Base-by-base conservation (phyloP, 176 grass and related monocot species). In the Carex cristatella region DNA sequence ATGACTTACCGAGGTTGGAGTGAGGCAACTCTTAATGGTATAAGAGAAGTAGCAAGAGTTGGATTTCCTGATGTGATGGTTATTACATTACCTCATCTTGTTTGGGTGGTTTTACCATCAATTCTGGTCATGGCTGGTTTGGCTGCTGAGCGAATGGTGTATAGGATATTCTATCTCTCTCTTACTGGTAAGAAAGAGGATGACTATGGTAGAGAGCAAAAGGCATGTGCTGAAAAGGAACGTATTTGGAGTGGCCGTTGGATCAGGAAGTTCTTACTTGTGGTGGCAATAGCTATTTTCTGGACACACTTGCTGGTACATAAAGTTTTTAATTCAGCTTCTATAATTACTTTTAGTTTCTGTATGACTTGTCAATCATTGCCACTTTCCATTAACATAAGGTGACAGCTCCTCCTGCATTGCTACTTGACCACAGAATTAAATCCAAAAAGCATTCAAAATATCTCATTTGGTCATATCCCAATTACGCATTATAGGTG, bases 171-270 rank as follows among this genome's bases (percentile, higher is more conserved):
- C 82, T 95, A 80, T 81, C 87, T 98, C 68, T 93, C 88, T 85
- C 88, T 78, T 9, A 93, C 95, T 61, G 95, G 95, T 55, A 98
- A 98, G 53, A 98, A 98, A 69, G 89, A 93, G 89, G 95, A 98
- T 84, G 91, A 94, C 84, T 44, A 66, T 78, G 85, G 72, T 85
- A 75, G 89, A 92, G 88, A 93, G 85, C 90, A 89, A 65, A 82
- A 65, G 14, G 35, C 42, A 84, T 86, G 85, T 88, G 65, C 48
- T 74, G 88, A 1, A 48, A 79, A 85, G 61, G 72, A 55, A 71
- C 82, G 54, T 46, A 79, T 90, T 65, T 94, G 91, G 81, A 90
- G 69, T 54, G 77, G 85, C 46, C 86, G 91, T 48, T 94, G 95
- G 95, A 87, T 90, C 79, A 90, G 93, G 83, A 98, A 98, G 85